Conservation (phyloP, 1,284 basidiomycete species). For the Malassezia psittaci region DNA sequence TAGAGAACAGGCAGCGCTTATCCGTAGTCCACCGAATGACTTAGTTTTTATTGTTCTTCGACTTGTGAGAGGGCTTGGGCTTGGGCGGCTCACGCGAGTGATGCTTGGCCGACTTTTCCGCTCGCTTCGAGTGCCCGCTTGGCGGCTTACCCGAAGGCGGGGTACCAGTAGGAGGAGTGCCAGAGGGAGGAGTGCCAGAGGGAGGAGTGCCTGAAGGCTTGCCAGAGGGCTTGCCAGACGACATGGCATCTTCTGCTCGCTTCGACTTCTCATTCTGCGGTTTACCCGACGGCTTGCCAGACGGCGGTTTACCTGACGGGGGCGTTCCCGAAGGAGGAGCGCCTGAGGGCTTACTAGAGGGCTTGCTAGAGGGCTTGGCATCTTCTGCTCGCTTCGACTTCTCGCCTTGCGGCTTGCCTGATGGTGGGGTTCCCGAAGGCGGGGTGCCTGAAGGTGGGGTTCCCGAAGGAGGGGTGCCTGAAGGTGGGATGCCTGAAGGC, state of each 20-base stretch:
- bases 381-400: neutral
- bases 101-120: neutral
- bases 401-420: neutral
- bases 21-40: too few relatives aligned
- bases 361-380: neutral
- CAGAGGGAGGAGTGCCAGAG: neutral
- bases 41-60: too few relatives aligned
- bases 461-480: neutral
- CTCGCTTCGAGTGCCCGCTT: neutral
- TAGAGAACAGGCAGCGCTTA: too few relatives aligned
- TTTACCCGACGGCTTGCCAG: neutral
- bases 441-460: neutral
- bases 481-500: neutral
- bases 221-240: neutral
- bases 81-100: neutral
- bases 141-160: neutral
- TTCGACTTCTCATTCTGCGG: neutral
- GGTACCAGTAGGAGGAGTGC: neutral
- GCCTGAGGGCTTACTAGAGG: neutral
- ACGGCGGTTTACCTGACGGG: neutral
- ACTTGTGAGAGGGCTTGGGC: neutral
- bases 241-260: neutral
- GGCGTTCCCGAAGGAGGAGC: neutral
- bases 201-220: neutral
- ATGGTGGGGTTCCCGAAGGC: neutral